Conservation (phyloP, 495 filamentous ascomycete genomes). For the Tuber magnatum region DNA sequence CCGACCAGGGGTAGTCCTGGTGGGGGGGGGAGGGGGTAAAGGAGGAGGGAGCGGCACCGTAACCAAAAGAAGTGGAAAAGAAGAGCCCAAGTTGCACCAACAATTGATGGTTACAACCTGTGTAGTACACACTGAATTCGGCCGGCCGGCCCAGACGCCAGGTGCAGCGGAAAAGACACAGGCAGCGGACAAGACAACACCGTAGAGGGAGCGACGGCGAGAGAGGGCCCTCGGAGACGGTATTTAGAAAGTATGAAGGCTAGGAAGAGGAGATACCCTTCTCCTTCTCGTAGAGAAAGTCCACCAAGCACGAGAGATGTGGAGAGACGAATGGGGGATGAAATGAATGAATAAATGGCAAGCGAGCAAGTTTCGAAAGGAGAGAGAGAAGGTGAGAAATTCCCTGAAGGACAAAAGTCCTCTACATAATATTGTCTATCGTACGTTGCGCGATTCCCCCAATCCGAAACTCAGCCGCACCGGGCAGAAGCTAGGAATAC, state of each 20-base stretch:
- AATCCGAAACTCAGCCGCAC: slow-evolving; percentile 2
- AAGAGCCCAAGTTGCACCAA: not conserved
- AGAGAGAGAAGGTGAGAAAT: not conserved
- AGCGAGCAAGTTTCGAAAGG: not conserved
- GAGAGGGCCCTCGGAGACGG: not conserved
- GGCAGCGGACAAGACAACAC: not conserved
- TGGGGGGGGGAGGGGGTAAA: not conserved
- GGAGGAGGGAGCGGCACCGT: not conserved
- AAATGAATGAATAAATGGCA: not conserved
- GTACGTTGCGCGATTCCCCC: not conserved
- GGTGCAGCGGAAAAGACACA: not conserved
- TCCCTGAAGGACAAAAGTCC: not conserved
- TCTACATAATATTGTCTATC: no score
- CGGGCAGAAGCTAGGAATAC: not conserved
- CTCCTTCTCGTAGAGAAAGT: not conserved
- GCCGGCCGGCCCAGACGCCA: not conserved
- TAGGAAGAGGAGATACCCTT: not conserved
- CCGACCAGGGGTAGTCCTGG: not conserved
- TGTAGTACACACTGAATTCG: not conserved
- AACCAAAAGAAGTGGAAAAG: not conserved
- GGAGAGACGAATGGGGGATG: not conserved
- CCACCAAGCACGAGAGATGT: not conserved
- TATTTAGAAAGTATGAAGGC: not conserved
- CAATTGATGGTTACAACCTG: not conserved
- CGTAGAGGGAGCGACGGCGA: not conserved